Evolutionary conservation across 2,329 filamentous ascomycete species (phyloP).

Genomic region (Apiospora phragmitis): DNA sequence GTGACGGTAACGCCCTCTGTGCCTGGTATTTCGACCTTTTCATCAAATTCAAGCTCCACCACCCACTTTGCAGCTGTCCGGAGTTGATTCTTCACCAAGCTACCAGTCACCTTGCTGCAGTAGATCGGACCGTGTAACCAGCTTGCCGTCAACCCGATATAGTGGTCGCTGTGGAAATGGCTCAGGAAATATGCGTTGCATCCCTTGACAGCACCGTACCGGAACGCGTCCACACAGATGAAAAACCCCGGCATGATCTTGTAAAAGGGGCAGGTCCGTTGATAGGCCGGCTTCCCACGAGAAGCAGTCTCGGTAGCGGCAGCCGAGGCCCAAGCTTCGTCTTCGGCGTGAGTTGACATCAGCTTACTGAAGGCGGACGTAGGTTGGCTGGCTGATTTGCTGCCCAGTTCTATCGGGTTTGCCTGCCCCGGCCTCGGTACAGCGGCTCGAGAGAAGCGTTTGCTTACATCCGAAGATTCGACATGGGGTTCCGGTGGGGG

Average conservation of each 20-base stretch:
- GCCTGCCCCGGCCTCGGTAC: constrained; percentile 77
- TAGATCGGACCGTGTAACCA: constrained; percentile 97
- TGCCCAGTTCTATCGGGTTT: constrained; percentile 68
- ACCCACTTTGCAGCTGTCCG: constrained; percentile 85
- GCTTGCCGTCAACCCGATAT: constrained; percentile 82
- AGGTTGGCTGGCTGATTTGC: constrained; percentile 35
- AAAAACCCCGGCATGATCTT: constrained; percentile 94
- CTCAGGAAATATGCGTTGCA: constrained; percentile 95
- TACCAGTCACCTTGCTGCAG: constrained; percentile 89
- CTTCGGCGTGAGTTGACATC: constrained; percentile 90
- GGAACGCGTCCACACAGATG: constrained; percentile 94
- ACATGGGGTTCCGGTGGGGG: constrained; percentile 28
- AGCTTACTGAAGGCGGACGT: constrained; percentile 85
- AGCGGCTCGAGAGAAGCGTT: constrained; percentile 65
- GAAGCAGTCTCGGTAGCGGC: constrained; percentile 77
- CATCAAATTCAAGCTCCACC: constrained; percentile 81
- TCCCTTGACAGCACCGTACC: constrained; percentile 89
- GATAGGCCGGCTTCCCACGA: constrained; percentile 81
- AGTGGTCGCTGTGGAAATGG: constrained; percentile 98
- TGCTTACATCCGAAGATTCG: constrained; percentile 45
- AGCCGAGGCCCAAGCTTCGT: constrained; percentile 84
- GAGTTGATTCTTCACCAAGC: constrained; percentile 83
- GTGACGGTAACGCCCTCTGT: constrained; percentile 84
- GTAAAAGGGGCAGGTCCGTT: constrained; percentile 95
- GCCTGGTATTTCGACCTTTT: constrained; percentile 73